Conservation (phyloP, 2,329 filamentous ascomycete genomes). For the Aspergillus japonicus region DNA sequence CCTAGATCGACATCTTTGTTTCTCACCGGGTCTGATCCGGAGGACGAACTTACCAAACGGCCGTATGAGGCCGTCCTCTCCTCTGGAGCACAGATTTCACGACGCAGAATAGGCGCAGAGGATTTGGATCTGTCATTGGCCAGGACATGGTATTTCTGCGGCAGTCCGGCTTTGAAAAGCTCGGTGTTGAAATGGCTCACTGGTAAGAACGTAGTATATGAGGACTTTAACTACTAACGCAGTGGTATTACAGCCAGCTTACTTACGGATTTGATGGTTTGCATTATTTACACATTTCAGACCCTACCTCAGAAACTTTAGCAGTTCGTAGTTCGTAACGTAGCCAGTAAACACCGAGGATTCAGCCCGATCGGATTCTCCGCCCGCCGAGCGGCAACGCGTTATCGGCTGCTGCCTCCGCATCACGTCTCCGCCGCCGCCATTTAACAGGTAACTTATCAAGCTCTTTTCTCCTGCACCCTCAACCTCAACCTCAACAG, state of each 20-base stretch:
- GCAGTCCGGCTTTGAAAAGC: constrained; percentile 51
- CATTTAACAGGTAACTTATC: not conserved
- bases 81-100: constrained; percentile 37
- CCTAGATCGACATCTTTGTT: constrained; percentile 59
- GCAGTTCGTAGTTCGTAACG: not conserved
- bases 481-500: not conserved
- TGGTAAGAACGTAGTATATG: constrained; percentile 56
- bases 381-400: constrained; percentile 9
- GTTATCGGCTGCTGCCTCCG: constrained; percentile 19
- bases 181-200: constrained; percentile 54
- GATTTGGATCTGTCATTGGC: constrained; percentile 47
- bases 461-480: constrained; percentile 3
- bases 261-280: too few relatives aligned
- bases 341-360: not conserved
- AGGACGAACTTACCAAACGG: constrained; percentile 38
- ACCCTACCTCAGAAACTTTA: not conserved
- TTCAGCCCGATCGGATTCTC: constrained; percentile 29
- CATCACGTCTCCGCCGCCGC: not conserved
- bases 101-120: constrained; percentile 47
- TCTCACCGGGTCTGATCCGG: constrained; percentile 53
- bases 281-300: too few relatives aligned
- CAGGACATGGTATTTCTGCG: constrained; percentile 61
- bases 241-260: not conserved
- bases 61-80: constrained; percentile 41
- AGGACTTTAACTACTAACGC: constrained; percentile 58